phyloP scores from a whole-genome alignment of 495 filamentous ascomycete species.

The Rusavskia elegans region DNA sequence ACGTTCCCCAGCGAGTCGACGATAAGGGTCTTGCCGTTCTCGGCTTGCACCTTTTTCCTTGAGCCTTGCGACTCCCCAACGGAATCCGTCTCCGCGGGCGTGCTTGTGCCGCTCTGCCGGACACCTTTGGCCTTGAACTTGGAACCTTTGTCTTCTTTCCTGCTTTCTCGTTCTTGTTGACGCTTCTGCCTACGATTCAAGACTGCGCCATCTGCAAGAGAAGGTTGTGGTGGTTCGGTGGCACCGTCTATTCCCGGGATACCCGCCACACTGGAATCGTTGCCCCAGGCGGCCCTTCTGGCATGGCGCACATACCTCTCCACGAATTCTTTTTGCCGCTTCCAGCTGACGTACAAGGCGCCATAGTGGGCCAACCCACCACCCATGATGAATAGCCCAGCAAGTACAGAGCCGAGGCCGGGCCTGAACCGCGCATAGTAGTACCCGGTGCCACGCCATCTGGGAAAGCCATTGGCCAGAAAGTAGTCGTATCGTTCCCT shows the following conservation, averaged over 20 bases:
- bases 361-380: constrained; percentile 78
- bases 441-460: constrained; percentile 94
- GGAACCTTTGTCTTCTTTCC: constrained; percentile 43
- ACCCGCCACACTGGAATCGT: constrained; percentile 47
- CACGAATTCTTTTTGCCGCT: constrained; percentile 78
- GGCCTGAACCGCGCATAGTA: constrained; percentile 91
- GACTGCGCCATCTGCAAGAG: constrained; percentile 23
- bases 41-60: constrained; percentile 70
- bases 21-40: constrained; percentile 89
- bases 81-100: constrained; percentile 28
- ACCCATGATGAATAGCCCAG: constrained; percentile 69
- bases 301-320: constrained; percentile 84
- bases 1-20: constrained; percentile 87
- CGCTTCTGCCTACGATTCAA: constrained; percentile 82
- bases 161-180: constrained; percentile 65
- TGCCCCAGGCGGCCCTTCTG: constrained; percentile 74
- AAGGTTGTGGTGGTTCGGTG: constrained; percentile 20
- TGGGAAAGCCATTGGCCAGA: constrained; percentile 81
- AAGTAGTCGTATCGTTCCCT: constrained; percentile 94
- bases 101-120: constrained; percentile 30
- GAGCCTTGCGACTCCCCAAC: constrained; percentile 37
- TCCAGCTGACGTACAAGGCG: constrained; percentile 68
- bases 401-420: constrained; percentile 67
- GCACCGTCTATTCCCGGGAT: constrained; percentile 47
- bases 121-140: constrained; percentile 16